phyloP scores from a whole-genome alignment of 495 filamentous ascomycete species.

The Tuber aestivum region DNA sequence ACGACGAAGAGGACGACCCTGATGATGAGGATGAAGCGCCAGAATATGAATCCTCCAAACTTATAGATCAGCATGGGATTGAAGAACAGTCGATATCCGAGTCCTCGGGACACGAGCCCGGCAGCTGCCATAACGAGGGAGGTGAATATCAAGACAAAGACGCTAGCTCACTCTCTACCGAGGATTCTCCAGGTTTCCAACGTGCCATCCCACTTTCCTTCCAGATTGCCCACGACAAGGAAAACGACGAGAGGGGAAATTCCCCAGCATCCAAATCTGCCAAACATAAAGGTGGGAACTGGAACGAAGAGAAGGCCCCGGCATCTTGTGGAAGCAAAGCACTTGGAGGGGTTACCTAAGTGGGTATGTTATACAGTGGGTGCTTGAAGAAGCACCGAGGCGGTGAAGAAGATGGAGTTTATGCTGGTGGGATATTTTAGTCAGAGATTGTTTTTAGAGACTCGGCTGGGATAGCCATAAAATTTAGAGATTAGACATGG shows the following conservation, averaged over 20 bases:
- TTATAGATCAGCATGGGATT: background rate
- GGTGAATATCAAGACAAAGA: background rate
- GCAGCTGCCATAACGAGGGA: too few species aligned
- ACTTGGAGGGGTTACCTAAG: constrained; percentile 58
- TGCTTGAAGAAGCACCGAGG: constrained; percentile 57
- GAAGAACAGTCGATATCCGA: background rate
- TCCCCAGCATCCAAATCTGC: too few species aligned
- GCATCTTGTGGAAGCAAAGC: constrained; percentile 60
- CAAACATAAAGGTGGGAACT: too few species aligned
- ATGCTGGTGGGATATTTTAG: constrained; percentile 52
- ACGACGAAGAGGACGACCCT: constrained; percentile 42
- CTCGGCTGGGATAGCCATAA: background rate
- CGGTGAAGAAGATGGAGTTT: constrained; percentile 64
- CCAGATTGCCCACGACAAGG: too few species aligned
- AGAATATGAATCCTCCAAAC: background rate
- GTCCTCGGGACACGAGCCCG: background rate
- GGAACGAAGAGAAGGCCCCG: too few species aligned
- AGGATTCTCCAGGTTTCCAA: too few species aligned
- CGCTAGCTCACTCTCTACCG: too few species aligned
- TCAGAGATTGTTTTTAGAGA: background rate
- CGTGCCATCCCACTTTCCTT: too few species aligned
- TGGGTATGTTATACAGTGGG: constrained; percentile 65
- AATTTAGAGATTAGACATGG: background rate
- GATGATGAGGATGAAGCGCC: background rate
- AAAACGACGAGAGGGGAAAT: too few species aligned